These are phyloP conservation scores for Leucosporidium yakuticum DNA, from an alignment of 768 basidiomycete species.

Conservation along the genomic window DNA sequence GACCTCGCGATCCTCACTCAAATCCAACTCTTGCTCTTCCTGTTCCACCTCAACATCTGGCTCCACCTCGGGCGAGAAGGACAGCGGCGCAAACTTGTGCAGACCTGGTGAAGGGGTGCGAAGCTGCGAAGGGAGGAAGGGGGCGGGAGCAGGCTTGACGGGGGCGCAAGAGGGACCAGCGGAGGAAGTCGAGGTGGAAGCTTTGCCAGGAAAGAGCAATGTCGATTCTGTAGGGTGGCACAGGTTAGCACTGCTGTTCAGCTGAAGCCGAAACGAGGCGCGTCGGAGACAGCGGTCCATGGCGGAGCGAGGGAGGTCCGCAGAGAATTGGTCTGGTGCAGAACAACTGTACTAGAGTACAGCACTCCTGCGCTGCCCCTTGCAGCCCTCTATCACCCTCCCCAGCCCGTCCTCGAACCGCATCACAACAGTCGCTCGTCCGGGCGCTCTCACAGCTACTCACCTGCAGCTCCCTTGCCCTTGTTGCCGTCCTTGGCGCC, in stretches of 20 bases:
- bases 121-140: not conserved
- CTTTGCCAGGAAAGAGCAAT: not conserved
- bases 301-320: not conserved
- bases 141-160: not conserved
- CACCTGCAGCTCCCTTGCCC: not conserved
- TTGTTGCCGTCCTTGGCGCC: not conserved
- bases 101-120: not conserved
- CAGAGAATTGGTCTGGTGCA: not conserved
- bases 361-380: not conserved
- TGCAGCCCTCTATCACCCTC: not conserved
- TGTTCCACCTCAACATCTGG: not conserved
- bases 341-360: not conserved
- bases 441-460: not conserved
- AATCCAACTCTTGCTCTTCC: not conserved
- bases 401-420: not conserved
- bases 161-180: not conserved
- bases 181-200: not conserved
- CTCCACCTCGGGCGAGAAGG: constrained; percentile 1
- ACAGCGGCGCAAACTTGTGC: not conserved
- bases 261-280: not conserved
- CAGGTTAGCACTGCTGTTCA: not conserved
- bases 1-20: not conserved
- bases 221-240: not conserved
- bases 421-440: not conserved
- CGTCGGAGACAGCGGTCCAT: not conserved